A percentile compares a stretch with the other conserved stretches of the same genome.
Conservation (phyloP, 2,329 filamentous ascomycete genomes). For the Hypoxylon sp. region DNA sequence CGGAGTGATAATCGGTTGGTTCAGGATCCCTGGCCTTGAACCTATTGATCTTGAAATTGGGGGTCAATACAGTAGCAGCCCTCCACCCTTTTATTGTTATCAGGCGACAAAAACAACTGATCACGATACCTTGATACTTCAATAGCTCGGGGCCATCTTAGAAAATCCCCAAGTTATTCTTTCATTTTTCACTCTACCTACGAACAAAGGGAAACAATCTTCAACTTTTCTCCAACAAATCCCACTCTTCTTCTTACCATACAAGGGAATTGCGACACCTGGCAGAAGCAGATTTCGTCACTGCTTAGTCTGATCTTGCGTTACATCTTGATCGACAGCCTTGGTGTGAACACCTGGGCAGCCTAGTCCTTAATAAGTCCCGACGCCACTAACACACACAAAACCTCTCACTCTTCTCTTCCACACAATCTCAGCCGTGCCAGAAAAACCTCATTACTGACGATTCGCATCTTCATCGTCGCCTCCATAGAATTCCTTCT, state of each 20-base stretch:
- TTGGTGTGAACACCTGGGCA: conserved; percentile 11
- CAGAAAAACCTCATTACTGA: conserved; percentile 13
- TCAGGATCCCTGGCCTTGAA: conserved; percentile 30
- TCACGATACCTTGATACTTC: conserved; percentile 39
- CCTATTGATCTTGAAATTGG: conserved; percentile 35
- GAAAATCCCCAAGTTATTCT: conserved; percentile 23
- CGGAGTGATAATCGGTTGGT: conserved; percentile 32
- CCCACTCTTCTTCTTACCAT: conserved; percentile 21
- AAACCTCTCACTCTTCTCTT: conserved; percentile 23
- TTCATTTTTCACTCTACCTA: conserved; percentile 2
- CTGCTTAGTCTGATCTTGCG: conserved; percentile 33
- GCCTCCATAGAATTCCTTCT: conserved; percentile 29
- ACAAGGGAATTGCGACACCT: conserved; percentile 33
- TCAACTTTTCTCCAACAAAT: conserved; percentile 28
- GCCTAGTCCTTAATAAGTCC: conserved; percentile 34
- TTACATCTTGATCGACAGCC: conserved; percentile 35
- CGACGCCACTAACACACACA: conserved; percentile 17
- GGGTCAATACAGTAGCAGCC: conserved; percentile 43
- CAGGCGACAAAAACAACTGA: conserved; percentile 34
- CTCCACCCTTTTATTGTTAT: conserved; percentile 39
- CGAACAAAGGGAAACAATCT: conserved; percentile 22
- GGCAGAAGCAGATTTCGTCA: conserved; percentile 37
- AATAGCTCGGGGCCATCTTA: conserved; percentile 17
- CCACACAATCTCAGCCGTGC: conserved; percentile 12
- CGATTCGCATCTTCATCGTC: conserved; percentile 23